These are phyloP conservation scores for Conticribra guillardii DNA, from an alignment of 108 stramenopile genomes.

Conservation along the genomic window DNA sequence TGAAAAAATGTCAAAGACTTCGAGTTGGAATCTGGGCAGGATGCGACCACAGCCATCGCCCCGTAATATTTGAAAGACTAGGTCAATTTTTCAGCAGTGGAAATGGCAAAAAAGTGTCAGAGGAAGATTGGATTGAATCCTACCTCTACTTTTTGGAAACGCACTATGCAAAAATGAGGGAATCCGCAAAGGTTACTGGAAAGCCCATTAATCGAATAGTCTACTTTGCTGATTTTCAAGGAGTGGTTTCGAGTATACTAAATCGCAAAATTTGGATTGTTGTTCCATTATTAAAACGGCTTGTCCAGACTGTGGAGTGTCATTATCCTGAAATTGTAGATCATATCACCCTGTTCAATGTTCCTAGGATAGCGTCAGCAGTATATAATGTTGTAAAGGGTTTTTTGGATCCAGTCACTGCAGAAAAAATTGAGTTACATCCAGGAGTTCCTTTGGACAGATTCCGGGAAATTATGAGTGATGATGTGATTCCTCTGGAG, in stretches of 20 bases:
- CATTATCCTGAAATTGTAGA: constrained; percentile 32
- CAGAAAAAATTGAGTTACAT: constrained; percentile 25
- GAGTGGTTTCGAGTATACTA: constrained; percentile 14
- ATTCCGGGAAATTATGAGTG: constrained; percentile 20
- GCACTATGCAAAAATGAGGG: constrained; percentile 27
- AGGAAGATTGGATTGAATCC: constrained; percentile 24
- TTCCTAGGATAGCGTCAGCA: constrained; percentile 23
- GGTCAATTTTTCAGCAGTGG: constrained; percentile 34
- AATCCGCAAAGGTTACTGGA: neutral
- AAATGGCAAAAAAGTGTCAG: neutral
- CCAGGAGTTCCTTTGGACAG: constrained; percentile 19
- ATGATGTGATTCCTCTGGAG: constrained; percentile 21
- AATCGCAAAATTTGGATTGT: constrained; percentile 28
- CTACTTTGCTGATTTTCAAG: constrained; percentile 24
- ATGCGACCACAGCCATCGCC: constrained; percentile 1
- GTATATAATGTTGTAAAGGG: constrained; percentile 6
- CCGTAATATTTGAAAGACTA: constrained; percentile 29
- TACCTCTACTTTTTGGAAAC: constrained; percentile 32
- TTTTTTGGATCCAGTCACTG: constrained; percentile 34
- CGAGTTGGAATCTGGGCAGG: constrained; percentile 27
- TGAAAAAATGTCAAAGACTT: constrained; percentile 12
- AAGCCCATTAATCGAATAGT: constrained; percentile 12
- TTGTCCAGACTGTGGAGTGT: constrained; percentile 18
- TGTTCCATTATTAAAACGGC: constrained; percentile 1
- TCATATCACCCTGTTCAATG: constrained; percentile 28